phyloP scores from a whole-genome alignment of 2,329 filamentous ascomycete species.

The Endocalyx cinctus region DNA sequence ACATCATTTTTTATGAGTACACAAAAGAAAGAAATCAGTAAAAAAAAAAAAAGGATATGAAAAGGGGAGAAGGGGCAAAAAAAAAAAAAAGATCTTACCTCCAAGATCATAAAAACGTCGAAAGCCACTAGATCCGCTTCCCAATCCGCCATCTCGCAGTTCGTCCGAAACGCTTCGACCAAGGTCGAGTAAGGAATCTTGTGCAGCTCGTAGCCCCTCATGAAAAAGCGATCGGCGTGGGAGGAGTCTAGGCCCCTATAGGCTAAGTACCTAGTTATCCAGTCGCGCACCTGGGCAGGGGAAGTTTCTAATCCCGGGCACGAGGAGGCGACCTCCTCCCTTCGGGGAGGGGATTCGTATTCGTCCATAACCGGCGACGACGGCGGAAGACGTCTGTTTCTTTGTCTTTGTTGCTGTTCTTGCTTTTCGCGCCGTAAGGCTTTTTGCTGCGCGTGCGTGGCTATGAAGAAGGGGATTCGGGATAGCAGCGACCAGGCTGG shows the following conservation, averaged over 20 bases:
- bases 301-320: conserved; percentile 9
- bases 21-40: too few species aligned
- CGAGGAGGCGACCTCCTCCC: conserved; percentile 4
- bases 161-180: conserved; percentile 8
- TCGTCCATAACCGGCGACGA: too few species aligned
- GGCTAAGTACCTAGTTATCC: conserved; percentile 9
- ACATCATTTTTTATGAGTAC: too few species aligned
- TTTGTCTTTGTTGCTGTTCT: too few species aligned
- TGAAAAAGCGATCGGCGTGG: conserved; percentile 6
- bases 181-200: conserved; percentile 2
- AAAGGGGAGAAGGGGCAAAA: too few species aligned
- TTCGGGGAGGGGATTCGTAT: not conserved
- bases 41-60: not conserved
- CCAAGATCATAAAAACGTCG: conserved; percentile 11
- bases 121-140: conserved; percentile 12
- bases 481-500: too few species aligned
- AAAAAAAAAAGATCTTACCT: too few species aligned
- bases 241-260: conserved; percentile 10
- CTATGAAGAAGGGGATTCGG: too few species aligned
- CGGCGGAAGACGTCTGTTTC: too few species aligned
- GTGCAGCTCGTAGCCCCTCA: conserved; percentile 11
- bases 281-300: conserved; percentile 8
- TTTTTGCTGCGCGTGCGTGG: too few species aligned
- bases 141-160: conserved; percentile 10
- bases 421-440: too few species aligned